Base-by-base conservation (phyloP, 768 basidiomycete species). In the Agaricus subrufescens region DNA sequence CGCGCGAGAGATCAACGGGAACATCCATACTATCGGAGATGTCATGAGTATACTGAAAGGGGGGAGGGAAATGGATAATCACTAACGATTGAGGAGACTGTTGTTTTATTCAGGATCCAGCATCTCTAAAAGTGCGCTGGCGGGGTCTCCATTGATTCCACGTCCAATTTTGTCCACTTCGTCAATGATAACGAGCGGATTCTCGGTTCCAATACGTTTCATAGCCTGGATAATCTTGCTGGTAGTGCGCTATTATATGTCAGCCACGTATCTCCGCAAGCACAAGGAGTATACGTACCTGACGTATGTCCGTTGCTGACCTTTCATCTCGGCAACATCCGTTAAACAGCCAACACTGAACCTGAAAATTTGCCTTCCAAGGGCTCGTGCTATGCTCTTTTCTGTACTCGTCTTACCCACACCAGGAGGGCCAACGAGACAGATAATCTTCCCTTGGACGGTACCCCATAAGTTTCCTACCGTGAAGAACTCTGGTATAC, bases 301-400 rank as follows among this genome's bases (percentile, higher is more conserved):
- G 19, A 19, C 19, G 19, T 19, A 19, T 19, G 19, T 19, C 19
- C 19, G 19, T 19, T 19, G 19, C 19, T 19, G 19, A 19, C 19
- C 19, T 99, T 19, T 19, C 19, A 19, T 19, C 19, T 19, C 19
- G 19, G 19, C 19, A 19, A 19, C 19, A 19, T 19, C 97, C 46
- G 92, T 93, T 66, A 99, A 71, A 14, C 97, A 95, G 60, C 97
- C 96, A 3, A 98, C 96, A 8, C 90, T 93, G 74, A 99, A 97
- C 48, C 94, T 81, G 83, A 95, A 98, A 75, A 98, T 98, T 68
- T 93, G 86, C 57, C 95, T 74, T 27, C 88, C 85, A 25, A 99
- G 75, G 3, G 96, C 95, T 14, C 94, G 81, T 0, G 97, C 19
- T 19, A 19, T 19, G 19, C 19, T 19, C 19, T 19, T 19, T 19